These are phyloP conservation scores for Turnera subulata DNA, from an alignment of 345 rosid genomes.

Conservation along the genomic window DNA sequence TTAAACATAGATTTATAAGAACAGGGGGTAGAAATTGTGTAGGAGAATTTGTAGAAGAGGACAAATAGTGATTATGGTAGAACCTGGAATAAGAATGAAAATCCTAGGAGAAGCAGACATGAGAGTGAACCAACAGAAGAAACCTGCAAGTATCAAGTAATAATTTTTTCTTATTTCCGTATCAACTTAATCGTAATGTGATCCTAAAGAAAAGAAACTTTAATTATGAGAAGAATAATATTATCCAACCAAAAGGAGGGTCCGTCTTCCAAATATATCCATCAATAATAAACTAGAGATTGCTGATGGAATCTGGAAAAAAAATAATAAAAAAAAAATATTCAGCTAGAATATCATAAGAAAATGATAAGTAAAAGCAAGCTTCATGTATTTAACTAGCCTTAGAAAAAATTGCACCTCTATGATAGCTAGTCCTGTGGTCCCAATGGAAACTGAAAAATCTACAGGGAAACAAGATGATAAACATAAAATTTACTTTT, in stretches of 20 bases:
- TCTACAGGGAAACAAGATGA: conserved; percentile 10
- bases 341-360: no score
- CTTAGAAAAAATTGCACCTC: conserved; percentile 27
- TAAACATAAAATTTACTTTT: no score
- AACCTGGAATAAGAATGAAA: conserved; percentile 24
- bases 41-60: no score
- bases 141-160: not conserved
- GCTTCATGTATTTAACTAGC: not conserved
- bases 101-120: conserved; percentile 16
- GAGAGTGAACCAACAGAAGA: conserved; percentile 19
- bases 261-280: conserved; percentile 32
- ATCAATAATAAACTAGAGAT: conserved; percentile 11
- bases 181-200: not conserved
- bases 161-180: no score
- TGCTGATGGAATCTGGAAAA: conserved; percentile 22
- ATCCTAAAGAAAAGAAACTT: no score
- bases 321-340: not conserved
- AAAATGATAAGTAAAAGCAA: no score
- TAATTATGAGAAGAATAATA: not conserved
- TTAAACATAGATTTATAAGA: no score
- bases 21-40: no score
- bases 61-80: no score
- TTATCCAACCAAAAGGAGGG: conserved; percentile 27
- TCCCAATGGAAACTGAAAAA: conserved; percentile 39
- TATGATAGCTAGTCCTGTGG: conserved; percentile 32